These are phyloP conservation scores for Scleroderma citrinum DNA, from an alignment of 768 basidiomycete species.

Conservation along the genomic window DNA sequence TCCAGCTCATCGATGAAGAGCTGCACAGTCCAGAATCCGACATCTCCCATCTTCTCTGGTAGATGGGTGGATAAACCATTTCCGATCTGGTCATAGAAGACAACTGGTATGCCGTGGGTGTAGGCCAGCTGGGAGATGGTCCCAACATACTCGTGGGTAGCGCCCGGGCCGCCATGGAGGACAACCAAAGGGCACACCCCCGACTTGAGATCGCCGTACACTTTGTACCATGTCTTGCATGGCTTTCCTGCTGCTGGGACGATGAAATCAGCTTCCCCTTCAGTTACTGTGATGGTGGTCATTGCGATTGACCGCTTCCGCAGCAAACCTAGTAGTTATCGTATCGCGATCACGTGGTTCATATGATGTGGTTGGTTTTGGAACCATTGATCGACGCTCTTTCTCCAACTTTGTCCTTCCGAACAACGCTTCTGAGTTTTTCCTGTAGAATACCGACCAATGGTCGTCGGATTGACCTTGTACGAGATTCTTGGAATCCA, in stretches of 20 bases:
- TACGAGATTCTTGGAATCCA: slow-evolving; percentile 43
- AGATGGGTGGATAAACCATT: slow-evolving; percentile 50
- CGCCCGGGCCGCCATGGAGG: slow-evolving; percentile 52
- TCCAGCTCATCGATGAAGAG: slow-evolving; percentile 50
- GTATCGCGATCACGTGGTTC: slow-evolving; percentile 5
- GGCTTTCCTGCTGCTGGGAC: slow-evolving; percentile 25
- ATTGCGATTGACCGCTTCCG: slow-evolving; percentile 7
- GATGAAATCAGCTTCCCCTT: slow-evolving; percentile 26
- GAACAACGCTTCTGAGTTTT: background rate
- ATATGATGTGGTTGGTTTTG: background rate
- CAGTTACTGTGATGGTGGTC: slow-evolving; percentile 25
- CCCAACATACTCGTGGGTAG: slow-evolving; percentile 37
- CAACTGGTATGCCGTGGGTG: slow-evolving; percentile 36
- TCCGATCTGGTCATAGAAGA: slow-evolving; percentile 55
- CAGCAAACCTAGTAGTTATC: background rate
- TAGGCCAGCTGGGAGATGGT: slow-evolving; percentile 34
- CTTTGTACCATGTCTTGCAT: slow-evolving; percentile 47
- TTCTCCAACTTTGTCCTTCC: background rate
- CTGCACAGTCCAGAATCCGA: slow-evolving; percentile 42
- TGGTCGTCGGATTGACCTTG: slow-evolving; percentile 29
- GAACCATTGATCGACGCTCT: background rate
- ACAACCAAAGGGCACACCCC: slow-evolving; percentile 38
- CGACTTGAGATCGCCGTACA: slow-evolving; percentile 38
- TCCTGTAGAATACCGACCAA: slow-evolving; percentile 7
- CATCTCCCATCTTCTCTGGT: slow-evolving; percentile 38